phyloP scores from a whole-genome alignment of 345 rosid species.

The Populus alba region DNA sequence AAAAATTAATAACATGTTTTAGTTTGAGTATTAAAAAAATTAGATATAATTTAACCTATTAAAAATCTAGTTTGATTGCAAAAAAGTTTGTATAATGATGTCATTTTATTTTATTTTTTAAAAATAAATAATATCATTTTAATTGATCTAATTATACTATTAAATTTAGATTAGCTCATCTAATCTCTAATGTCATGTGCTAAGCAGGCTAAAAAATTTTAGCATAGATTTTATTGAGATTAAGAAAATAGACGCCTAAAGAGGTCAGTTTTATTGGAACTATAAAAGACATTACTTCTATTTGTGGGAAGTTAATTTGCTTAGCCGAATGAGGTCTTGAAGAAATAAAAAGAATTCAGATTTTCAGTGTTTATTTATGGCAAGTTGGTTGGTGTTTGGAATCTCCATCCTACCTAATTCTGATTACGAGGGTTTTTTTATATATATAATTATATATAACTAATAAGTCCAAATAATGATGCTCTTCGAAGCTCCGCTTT shows the following conservation, averaged over 20 bases:
- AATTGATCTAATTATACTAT: too few relatives aligned
- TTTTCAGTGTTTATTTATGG: slow-evolving; percentile 15
- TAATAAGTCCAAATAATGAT: background rate
- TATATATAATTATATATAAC: background rate
- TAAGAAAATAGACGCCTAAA: background rate
- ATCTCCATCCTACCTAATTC: background rate
- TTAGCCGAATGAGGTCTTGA: slow-evolving; percentile 21
- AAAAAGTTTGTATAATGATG: too few relatives aligned
- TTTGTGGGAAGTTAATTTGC: background rate
- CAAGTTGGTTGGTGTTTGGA: slow-evolving; percentile 27
- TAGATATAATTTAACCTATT: too few relatives aligned
- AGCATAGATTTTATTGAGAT: background rate
- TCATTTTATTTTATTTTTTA: too few relatives aligned
- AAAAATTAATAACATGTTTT: too few relatives aligned
- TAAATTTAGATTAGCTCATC: too few relatives aligned
- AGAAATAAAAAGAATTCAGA: background rate
- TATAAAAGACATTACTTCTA: background rate
- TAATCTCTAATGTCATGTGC: too few relatives aligned
- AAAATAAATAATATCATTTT: too few relatives aligned
- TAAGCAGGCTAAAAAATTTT: too few relatives aligned
- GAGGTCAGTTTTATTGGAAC: background rate
- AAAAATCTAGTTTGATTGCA: too few relatives aligned
- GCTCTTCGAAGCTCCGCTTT: background rate
- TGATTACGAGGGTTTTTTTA: background rate
- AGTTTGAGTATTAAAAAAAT: too few relatives aligned